These are phyloP conservation scores for Persicaria tinctoria DNA, from an alignment of 148 eudicot genomes.

Conservation along the genomic window DNA sequence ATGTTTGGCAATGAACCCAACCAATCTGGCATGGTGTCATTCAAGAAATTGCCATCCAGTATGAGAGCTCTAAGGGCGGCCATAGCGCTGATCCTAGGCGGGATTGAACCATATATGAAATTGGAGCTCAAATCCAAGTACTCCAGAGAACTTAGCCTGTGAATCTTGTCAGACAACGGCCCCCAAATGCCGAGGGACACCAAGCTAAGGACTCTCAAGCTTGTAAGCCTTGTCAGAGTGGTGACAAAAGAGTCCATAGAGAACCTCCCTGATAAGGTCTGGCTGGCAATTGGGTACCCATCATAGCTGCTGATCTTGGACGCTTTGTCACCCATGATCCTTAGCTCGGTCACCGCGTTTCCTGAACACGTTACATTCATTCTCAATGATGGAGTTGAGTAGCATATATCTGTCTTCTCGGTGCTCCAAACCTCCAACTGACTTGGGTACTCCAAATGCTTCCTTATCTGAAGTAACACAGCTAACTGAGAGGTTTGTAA, in stretches of 20 bases:
- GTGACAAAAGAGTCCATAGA: constrained; percentile 62
- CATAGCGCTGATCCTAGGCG: constrained; percentile 44
- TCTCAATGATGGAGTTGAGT: constrained; percentile 32
- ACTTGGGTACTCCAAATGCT: constrained; percentile 63
- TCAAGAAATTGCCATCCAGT: constrained; percentile 56
- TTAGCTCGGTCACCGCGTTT: constrained; percentile 57
- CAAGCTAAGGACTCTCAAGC: constrained; percentile 45
- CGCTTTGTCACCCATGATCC: constrained; percentile 51
- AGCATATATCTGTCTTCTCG: constrained; percentile 34
- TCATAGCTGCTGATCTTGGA: constrained; percentile 26
- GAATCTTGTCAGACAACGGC: constrained; percentile 46
- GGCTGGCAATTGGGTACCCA: constrained; percentile 49
- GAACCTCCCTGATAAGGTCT: constrained; percentile 48
- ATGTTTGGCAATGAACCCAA: constrained; percentile 36
- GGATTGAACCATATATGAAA: constrained; percentile 54
- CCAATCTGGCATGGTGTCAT: constrained; percentile 42
- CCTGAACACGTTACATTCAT: constrained; percentile 51
- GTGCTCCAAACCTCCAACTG: constrained; percentile 50
- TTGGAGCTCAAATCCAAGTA: constrained; percentile 59
- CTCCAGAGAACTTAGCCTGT: constrained; percentile 50
- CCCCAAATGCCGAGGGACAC: constrained; percentile 74
- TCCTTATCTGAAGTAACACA: constrained; percentile 54
- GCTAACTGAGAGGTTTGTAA: constrained; percentile 52
- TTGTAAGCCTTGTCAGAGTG: constrained; percentile 54
- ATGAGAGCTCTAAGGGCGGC: constrained; percentile 38